A percentile compares a stretch with the other conserved stretches of the same genome.
Conservation (phyloP, 2,329 filamentous ascomycete genomes). For the Aspergillus sclerotialis region DNA sequence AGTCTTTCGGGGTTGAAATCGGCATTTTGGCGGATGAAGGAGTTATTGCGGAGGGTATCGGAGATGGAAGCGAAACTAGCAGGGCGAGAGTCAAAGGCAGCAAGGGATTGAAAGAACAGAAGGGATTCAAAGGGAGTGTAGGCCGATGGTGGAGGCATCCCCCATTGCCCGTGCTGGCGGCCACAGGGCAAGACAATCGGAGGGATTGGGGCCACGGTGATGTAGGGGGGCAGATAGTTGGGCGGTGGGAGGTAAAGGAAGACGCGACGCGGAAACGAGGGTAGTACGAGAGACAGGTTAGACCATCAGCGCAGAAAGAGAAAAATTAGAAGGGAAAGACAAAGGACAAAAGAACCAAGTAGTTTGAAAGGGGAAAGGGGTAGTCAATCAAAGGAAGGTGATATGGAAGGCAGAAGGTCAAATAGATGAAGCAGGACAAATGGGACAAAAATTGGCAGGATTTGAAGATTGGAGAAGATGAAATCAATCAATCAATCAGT, state of each 20-base stretch:
- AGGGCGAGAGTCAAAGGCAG: constrained; percentile 58
- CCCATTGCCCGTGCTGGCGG: constrained; percentile 37
- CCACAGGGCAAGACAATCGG: constrained; percentile 27
- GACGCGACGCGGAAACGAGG: constrained; percentile 4
- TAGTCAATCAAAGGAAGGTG: neutral
- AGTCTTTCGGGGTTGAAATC: constrained; percentile 69
- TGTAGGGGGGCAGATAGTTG: no score
- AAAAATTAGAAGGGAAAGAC: constrained; percentile 9
- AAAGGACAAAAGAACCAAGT: constrained; percentile 3
- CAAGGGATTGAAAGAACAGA: constrained; percentile 74
- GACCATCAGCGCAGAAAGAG: constrained; percentile 15
- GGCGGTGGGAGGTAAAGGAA: constrained; percentile 3
- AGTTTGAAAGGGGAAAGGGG: constrained; percentile 3
- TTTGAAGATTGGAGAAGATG: neutral
- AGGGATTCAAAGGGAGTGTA: constrained; percentile 84
- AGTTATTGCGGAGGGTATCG: constrained; percentile 65
- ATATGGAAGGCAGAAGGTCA: neutral
- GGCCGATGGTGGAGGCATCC: constrained; percentile 54
- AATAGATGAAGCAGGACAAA: no score
- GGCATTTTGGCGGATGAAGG: constrained; percentile 61
- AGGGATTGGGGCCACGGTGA: constrained; percentile 33
- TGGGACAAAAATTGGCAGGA: no score
- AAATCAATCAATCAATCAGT: no score
- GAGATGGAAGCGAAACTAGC: constrained; percentile 66
- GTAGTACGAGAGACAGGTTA: constrained; percentile 11